Conservation (phyloP, 139 green algal species). For the Limnomonas spitsbergensis region DNA sequence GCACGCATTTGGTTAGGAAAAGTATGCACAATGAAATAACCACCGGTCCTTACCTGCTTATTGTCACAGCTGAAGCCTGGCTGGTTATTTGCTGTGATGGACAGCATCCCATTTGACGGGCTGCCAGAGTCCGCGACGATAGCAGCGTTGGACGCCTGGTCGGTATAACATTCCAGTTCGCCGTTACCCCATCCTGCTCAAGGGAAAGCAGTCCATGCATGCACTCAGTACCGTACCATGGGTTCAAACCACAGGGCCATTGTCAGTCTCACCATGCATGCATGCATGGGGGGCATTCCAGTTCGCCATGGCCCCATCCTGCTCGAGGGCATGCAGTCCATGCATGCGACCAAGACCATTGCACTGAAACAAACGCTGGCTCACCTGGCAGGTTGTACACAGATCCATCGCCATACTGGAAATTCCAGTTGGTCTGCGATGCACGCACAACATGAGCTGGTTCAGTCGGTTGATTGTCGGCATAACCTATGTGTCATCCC, state of each 20-base stretch:
- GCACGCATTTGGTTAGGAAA: neutral
- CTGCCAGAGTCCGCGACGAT: neutral
- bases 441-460: neutral
- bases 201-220: neutral
- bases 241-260: neutral
- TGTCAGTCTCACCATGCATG: neutral
- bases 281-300: neutral
- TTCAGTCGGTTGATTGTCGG: neutral
- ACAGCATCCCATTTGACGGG: neutral
- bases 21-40: neutral
- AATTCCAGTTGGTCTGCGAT: neutral
- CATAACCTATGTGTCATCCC: neutral
- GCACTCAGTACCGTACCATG: neutral
- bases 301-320: neutral
- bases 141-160: neutral
- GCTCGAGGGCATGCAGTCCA: neutral
- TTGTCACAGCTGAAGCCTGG: neutral
- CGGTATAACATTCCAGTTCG: slow-evolving; percentile 6
- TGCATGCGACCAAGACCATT: neutral
- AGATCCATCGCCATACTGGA: neutral
- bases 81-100: neutral
- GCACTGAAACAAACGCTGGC: neutral
- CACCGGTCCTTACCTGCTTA: neutral
- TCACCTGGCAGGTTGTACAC: neutral
- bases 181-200: slow-evolving; percentile 5